These are phyloP conservation scores for Epichloe baconii DNA, from an alignment of 2,329 filamentous ascomycete species.

Conservation along the genomic window DNA sequence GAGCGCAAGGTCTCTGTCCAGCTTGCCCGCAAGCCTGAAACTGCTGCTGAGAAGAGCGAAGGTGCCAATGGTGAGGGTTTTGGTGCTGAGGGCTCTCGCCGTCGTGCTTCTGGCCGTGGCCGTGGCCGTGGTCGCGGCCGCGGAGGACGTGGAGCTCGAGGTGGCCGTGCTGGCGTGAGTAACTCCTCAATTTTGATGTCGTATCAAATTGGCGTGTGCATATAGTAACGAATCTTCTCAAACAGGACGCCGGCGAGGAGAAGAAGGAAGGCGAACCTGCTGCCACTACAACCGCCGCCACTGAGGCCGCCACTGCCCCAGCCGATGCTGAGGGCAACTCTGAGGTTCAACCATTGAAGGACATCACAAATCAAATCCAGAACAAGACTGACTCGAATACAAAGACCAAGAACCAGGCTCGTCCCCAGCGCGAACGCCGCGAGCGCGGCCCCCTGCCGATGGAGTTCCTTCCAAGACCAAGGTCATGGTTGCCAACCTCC, in stretches of 20 bases:
- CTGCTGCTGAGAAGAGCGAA: slow-evolving; percentile 63
- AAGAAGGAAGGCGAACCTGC: slow-evolving; percentile 32
- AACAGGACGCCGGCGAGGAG: slow-evolving; percentile 24
- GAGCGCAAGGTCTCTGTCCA: slow-evolving; percentile 99
- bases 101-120: slow-evolving; percentile 49
- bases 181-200: slow-evolving; percentile 7
- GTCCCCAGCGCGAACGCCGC: slow-evolving; percentile 46
- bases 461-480: slow-evolving; percentile 98
- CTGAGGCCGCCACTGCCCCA: slow-evolving; percentile 33
- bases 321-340: slow-evolving; percentile 32
- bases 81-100: slow-evolving; percentile 53
- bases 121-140: slow-evolving; percentile 59
- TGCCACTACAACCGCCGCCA: slow-evolving; percentile 21
- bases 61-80: slow-evolving; percentile 62
- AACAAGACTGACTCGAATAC: slow-evolving; percentile 44
- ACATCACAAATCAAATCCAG: slow-evolving; percentile 45
- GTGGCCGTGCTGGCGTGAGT: slow-evolving; percentile 30
- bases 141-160: slow-evolving; percentile 50
- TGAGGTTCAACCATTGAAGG: slow-evolving; percentile 46
- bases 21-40: slow-evolving; percentile 93
- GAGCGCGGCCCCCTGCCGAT: slow-evolving; percentile 91
- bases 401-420: slow-evolving; percentile 43
- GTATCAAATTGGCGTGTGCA: slow-evolving; percentile 26
- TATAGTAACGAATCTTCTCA: background rate
- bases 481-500: slow-evolving; percentile 99